Percentiles rank a stretch among this genome's conserved stretches.
phyloP scores from a whole-genome alignment of 2,329 filamentous ascomycete species.

The Scedosporium boydii region DNA sequence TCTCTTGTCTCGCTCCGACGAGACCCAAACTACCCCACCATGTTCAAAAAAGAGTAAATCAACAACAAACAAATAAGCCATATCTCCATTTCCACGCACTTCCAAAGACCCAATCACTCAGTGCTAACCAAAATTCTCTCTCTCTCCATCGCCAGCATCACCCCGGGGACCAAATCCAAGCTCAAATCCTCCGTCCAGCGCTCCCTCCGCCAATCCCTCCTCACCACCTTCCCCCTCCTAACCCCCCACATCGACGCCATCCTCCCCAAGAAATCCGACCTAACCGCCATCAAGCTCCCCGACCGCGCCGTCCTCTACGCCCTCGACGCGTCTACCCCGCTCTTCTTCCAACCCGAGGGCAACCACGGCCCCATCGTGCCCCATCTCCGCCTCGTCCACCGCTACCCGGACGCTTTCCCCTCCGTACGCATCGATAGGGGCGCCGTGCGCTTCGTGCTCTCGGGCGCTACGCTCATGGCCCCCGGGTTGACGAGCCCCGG shows the following conservation, averaged over 20 bases:
- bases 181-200: constrained; percentile 96
- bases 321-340: constrained; percentile 55
- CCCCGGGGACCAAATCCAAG: constrained; percentile 77
- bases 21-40: constrained; percentile 30
- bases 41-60: constrained; percentile 87
- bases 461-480: constrained; percentile 90
- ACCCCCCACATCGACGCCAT: constrained; percentile 86
- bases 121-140: constrained; percentile 12
- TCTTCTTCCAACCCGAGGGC: constrained; percentile 80
- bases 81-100: not conserved
- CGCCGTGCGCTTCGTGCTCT: constrained; percentile 92
- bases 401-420: constrained; percentile 76
- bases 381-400: constrained; percentile 81
- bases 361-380: constrained; percentile 63
- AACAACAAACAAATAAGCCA: not conserved
- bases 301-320: constrained; percentile 86
- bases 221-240: constrained; percentile 78
- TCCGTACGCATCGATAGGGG: constrained; percentile 86
- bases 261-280: constrained; percentile 85
- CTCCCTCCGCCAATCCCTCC: constrained; percentile 69
- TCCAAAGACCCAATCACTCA: not conserved
- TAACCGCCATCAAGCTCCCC: constrained; percentile 86
- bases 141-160: constrained; percentile 43
- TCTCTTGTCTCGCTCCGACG: constrained; percentile 3
- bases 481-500: constrained; percentile 81